These are phyloP conservation scores for Blastobotrys attinorum DNA, from an alignment of 805 yeast genomes.

Conservation along the genomic window DNA sequence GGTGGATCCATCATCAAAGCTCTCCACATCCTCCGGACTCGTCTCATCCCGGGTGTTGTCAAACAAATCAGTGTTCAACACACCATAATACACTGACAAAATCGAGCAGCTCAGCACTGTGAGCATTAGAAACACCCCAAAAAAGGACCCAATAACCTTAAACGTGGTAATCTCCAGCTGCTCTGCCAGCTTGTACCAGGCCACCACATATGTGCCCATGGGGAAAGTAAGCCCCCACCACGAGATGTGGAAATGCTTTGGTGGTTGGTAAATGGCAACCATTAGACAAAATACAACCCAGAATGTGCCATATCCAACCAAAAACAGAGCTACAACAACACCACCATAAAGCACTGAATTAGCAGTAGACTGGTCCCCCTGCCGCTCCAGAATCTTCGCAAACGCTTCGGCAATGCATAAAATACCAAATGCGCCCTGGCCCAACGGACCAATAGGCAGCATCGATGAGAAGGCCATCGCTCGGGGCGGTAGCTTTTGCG, in stretches of 20 bases:
- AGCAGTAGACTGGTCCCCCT: conserved; percentile 18
- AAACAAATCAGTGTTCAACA: conserved; percentile 6
- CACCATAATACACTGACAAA: conserved; percentile 22
- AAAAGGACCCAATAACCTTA: conserved; percentile 53
- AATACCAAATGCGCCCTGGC: conserved; percentile 75
- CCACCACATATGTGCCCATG: conserved; percentile 68
- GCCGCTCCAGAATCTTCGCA: conserved; percentile 17
- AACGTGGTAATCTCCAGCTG: conserved; percentile 48
- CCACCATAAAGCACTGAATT: conserved; percentile 30
- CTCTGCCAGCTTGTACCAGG: conserved; percentile 44
- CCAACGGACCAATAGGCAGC: conserved; percentile 75
- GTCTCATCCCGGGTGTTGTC: conserved; percentile 13
- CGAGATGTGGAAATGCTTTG: conserved; percentile 38
- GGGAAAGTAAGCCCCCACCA: conserved; percentile 93
- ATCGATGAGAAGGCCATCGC: conserved; percentile 53
- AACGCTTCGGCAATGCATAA: conserved; percentile 44
- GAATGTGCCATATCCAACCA: conserved; percentile 51
- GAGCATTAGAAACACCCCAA: conserved; percentile 44
- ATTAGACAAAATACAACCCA: conserved; percentile 40
- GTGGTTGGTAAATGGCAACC: conserved; percentile 29
- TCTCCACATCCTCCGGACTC: conserved; percentile 4
- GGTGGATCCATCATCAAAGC: no score
- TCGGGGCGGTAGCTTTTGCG: conserved; percentile 50
- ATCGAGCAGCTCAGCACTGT: conserved; percentile 35
- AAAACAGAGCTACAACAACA: conserved; percentile 36